A percentile compares a stretch with the other conserved stretches of the same genome.
phyloP scores from a whole-genome alignment of 257 asterid genomes.

The Nicotiana undulata region DNA sequence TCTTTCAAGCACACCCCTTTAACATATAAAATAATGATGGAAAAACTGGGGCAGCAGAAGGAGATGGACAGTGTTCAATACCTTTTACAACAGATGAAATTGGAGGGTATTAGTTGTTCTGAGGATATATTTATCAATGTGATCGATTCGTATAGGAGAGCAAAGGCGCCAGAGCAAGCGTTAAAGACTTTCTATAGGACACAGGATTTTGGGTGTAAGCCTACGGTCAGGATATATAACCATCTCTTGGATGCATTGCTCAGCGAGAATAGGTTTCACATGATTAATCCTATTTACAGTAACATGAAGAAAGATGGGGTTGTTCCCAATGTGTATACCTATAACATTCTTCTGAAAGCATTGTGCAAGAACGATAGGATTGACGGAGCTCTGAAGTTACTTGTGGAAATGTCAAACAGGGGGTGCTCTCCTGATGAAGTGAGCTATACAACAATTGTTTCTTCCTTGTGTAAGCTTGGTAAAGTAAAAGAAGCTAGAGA shows the following conservation, averaged over 20 bases:
- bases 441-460: conserved; percentile 69
- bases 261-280: conserved; percentile 55
- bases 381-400: conserved; percentile 64
- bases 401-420: conserved; percentile 76
- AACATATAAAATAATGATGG: conserved; percentile 65
- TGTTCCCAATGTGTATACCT: conserved; percentile 79
- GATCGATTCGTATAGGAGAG: conserved; percentile 48
- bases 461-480: conserved; percentile 68
- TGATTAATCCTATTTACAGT: conserved; percentile 64
- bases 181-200: conserved; percentile 69
- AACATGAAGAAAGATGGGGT: conserved; percentile 85
- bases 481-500: conserved; percentile 56
- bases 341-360: conserved; percentile 81
- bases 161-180: conserved; percentile 57
- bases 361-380: conserved; percentile 69
- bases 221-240: conserved; percentile 75
- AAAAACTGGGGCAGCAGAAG: conserved; percentile 46
- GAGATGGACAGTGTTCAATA: conserved; percentile 74
- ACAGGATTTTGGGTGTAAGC: conserved; percentile 67
- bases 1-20: conserved; percentile 65
- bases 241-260: conserved; percentile 81
- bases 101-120: conserved; percentile 53
- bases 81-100: conserved; percentile 80
- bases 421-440: conserved; percentile 77
- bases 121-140: conserved; percentile 59